Evolutionary conservation across 768 basidiomycete species (phyloP), one percentile per base, ranked within the genome.

Genomic region (Lactifluus piperatus): DNA sequence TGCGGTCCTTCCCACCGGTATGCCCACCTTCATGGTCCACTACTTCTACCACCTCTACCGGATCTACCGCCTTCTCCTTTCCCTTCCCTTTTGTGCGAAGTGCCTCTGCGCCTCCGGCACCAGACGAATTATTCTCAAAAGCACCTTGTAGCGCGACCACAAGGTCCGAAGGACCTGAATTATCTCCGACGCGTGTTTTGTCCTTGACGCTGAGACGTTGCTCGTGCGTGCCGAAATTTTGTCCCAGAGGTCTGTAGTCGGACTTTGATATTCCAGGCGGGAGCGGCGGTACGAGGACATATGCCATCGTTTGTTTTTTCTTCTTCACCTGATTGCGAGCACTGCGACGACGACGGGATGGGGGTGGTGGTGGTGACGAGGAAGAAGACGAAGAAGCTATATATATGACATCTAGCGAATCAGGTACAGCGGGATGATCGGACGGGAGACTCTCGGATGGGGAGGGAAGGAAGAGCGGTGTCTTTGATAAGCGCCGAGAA

Each of bases 401-500:
- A 34, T 39, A 60, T 36, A 60, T 60, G 6, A 56, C 11, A 5
- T 56, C 58, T 20, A 32, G 43, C 0, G 26, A 34, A n/a, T 55
- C 39, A 43, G 16, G 4, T 11, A 24, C 43, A 1, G 29, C 20
- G 30, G 27, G 37, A n/a, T 22, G 29, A 9, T 30, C 57, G 13
- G 44, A 18, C 1, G 7, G n/a, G 34, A 1, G 1, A 22, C 51
- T 48, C n/a, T 49, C 58, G 11, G 58, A 43, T 3, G 58, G 52
- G 4, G 52, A 59, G 32, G 58, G 58, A 27, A 50, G 58, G 32
- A 54, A 59, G 13, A 59, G 37, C 8, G 58, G 58, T 2, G 58
- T 54, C 13, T 49, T 59, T 16, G 57, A 48, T 5, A n/a, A 10
- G 24, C 27, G 47, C n/a, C 16, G 24, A 9, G 39, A 3, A 1